A percentile compares a stretch with the other conserved stretches of the same genome.
Evolutionary conservation across 768 basidiomycete species (phyloP).

Genomic region (Chiua virens): DNA sequence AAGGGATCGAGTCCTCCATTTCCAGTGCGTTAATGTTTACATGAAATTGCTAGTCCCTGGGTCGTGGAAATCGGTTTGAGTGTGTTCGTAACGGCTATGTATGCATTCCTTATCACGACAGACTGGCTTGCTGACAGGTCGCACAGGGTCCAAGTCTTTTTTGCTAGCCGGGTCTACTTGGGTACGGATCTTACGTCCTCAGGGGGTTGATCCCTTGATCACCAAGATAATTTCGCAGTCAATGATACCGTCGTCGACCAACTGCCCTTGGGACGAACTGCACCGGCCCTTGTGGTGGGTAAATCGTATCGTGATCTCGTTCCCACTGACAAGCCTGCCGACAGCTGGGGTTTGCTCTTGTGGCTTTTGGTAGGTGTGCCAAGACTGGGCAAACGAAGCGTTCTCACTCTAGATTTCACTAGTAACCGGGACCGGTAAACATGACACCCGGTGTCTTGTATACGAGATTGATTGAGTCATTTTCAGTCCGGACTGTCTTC

Average conservation of each 20-base stretch:
- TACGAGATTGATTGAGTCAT: not conserved
- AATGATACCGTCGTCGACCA: not conserved
- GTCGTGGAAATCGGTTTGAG: slow-evolving; percentile 15
- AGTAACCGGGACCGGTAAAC: slow-evolving; percentile 9
- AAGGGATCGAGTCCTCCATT: not conserved
- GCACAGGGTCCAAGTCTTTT: slow-evolving; percentile 13
- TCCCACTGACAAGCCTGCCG: not conserved
- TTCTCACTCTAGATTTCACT: not conserved
- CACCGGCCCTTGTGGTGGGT: slow-evolving; percentile 12
- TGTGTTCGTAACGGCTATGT: slow-evolving; percentile 16
- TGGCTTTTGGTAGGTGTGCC: slow-evolving; percentile 9
- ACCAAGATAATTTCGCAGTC: slow-evolving; percentile 1
- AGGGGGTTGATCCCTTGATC: not conserved
- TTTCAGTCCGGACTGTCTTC: slow-evolving; percentile 12
- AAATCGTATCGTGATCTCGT: not conserved
- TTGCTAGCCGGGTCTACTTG: slow-evolving; percentile 9
- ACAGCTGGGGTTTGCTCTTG: slow-evolving; percentile 9
- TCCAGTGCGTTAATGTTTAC: not conserved
- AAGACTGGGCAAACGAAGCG: not conserved
- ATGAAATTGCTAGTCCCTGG: slow-evolving; percentile 10
- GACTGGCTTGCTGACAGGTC: not conserved
- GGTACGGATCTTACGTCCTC: not conserved
- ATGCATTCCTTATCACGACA: not conserved
- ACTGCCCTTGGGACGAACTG: slow-evolving; percentile 12
- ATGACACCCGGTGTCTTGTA: not conserved